phyloP scores from a whole-genome alignment of 169 alveolate genomes.

The Plasmodium vinckei region DNA sequence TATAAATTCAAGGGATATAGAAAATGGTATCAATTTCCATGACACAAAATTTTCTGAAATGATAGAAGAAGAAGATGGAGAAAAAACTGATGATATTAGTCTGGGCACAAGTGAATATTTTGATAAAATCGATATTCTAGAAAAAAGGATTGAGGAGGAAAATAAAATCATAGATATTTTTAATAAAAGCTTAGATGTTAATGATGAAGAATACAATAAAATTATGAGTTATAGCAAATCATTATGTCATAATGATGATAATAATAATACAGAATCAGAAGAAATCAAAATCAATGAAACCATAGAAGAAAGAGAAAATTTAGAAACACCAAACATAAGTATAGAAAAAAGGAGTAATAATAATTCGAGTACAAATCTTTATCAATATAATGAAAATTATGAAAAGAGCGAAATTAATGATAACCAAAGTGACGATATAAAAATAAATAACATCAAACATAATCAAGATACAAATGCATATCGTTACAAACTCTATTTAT shows the following conservation, averaged over 20 bases:
- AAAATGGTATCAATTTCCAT: not conserved
- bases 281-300: slow-evolving; percentile 10
- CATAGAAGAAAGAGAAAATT: not conserved
- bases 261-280: not conserved
- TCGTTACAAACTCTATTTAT: slow-evolving; percentile 3
- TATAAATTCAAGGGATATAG: slow-evolving; percentile 6
- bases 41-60: not conserved
- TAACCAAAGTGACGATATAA: no score
- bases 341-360: not conserved
- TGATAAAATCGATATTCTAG: slow-evolving; percentile 2
- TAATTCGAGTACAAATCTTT: not conserved
- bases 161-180: slow-evolving; percentile 1
- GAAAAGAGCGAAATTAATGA: no score
- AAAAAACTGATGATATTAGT: not conserved
- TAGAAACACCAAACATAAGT: not conserved
- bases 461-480: no score
- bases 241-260: not conserved
- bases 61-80: not conserved
- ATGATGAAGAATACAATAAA: not conserved
- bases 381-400: not conserved
- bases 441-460: no score
- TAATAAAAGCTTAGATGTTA: not conserved
- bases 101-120: not conserved
- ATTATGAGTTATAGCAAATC: not conserved
- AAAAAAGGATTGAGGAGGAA: slow-evolving; percentile 12